These are phyloP conservation scores for Blumeria graminis DNA, from an alignment of 2,329 filamentous ascomycete genomes.

Conservation along the genomic window DNA sequence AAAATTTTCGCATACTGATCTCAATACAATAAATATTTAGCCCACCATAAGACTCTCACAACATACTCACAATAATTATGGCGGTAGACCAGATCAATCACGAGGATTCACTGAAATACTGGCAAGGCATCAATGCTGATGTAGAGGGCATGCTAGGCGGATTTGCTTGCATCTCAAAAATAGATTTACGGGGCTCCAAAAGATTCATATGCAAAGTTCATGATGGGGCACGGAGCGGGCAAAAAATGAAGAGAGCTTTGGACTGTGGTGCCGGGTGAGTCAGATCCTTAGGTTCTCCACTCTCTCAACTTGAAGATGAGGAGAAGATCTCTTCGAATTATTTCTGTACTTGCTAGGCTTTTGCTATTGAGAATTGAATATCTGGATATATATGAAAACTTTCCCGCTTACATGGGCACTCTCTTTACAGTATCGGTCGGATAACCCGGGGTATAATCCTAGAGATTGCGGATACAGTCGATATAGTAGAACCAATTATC, in stretches of 20 bases:
- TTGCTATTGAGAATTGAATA: no score
- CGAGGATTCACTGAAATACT: slow-evolving; percentile 19
- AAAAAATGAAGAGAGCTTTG: slow-evolving; percentile 14
- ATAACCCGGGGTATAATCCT: slow-evolving; percentile 59
- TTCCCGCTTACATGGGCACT: neutral
- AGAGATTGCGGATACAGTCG: slow-evolving; percentile 43
- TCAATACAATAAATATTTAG: no score
- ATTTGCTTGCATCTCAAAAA: slow-evolving; percentile 39
- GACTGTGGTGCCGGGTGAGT: slow-evolving; percentile 19
- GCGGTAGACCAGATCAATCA: slow-evolving; percentile 14
- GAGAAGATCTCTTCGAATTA: no score
- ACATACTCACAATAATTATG: slow-evolving; percentile 3
- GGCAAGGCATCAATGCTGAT: slow-evolving; percentile 25
- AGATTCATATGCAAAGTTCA: slow-evolving; percentile 46
- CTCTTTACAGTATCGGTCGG: slow-evolving; percentile 36
- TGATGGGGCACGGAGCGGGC: slow-evolving; percentile 14
- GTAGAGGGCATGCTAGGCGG: slow-evolving; percentile 61
- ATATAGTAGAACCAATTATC: slow-evolving; percentile 63
- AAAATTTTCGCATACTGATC: no score
- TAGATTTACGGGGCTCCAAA: slow-evolving; percentile 46
- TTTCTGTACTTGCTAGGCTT: no score
- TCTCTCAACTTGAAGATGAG: no score
- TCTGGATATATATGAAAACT: no score
- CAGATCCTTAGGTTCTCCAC: neutral
- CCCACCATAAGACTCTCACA: no score